phyloP scores from a whole-genome alignment of 2,329 filamentous ascomycete species.

The Lachnellula hyalina region DNA sequence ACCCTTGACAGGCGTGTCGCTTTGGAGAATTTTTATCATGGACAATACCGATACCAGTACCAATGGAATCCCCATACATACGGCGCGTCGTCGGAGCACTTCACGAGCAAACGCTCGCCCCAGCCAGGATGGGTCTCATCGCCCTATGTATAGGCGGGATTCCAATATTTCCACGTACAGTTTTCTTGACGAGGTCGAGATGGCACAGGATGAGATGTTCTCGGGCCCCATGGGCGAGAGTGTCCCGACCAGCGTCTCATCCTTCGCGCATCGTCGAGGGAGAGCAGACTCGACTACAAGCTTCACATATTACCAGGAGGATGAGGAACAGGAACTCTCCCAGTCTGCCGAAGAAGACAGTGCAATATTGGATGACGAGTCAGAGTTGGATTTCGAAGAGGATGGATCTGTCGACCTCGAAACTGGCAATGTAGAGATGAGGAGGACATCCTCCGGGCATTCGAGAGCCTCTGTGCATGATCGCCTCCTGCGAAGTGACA shows the following conservation, averaged over 20 bases:
- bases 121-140: conserved; percentile 15
- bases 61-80: conserved; percentile 22
- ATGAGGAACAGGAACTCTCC: conserved; percentile 51
- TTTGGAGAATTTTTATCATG: too few relatives aligned
- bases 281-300: conserved; percentile 81
- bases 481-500: conserved; percentile 67
- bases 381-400: conserved; percentile 28
- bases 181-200: conserved; percentile 93
- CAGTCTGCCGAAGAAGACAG: conserved; percentile 34
- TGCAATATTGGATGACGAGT: conserved; percentile 37
- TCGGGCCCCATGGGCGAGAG: conserved; percentile 92
- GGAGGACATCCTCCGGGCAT: conserved; percentile 57
- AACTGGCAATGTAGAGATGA: conserved; percentile 39
- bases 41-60: neutral
- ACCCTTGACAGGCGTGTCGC: too few relatives aligned
- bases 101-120: conserved; percentile 26
- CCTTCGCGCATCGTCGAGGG: conserved; percentile 77
- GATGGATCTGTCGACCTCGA: conserved; percentile 31
- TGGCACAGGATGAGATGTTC: conserved; percentile 96
- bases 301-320: conserved; percentile 83
- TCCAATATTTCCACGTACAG: conserved; percentile 72
- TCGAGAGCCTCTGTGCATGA: conserved; percentile 53
- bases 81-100: conserved; percentile 26
- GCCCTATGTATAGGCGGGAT: conserved; percentile 54
- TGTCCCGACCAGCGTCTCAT: conserved; percentile 88